These are phyloP conservation scores for Solanum hybrid DNA, from an alignment of 305 asterid species.

Conservation along the genomic window DNA sequence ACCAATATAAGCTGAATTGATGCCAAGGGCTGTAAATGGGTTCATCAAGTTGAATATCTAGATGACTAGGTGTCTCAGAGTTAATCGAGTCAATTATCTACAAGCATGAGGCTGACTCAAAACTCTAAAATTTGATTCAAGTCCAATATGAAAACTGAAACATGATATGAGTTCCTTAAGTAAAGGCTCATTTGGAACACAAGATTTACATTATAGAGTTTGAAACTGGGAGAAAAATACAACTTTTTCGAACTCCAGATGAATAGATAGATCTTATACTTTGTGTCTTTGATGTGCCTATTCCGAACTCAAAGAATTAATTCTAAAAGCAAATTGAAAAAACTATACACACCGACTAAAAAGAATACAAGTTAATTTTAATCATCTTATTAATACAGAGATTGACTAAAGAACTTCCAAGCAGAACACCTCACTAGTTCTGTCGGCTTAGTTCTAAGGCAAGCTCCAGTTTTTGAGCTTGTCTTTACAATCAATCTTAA, in stretches of 20 bases:
- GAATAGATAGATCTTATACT: neutral
- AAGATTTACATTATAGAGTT: neutral
- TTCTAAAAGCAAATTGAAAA: neutral
- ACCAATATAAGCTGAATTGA: neutral
- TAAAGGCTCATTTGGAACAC: neutral
- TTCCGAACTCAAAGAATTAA: neutral
- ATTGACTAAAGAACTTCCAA: neutral
- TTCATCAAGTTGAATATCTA: neutral
- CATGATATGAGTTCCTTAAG: neutral
- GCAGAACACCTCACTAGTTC: neutral
- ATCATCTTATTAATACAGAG: neutral
- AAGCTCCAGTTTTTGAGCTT: neutral
- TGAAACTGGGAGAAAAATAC: neutral
- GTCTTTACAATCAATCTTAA: neutral
- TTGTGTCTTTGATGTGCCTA: neutral
- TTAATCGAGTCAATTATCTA: neutral
- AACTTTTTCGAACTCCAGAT: neutral
- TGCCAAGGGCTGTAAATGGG: neutral
- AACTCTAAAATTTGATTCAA: neutral
- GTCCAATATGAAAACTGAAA: neutral
- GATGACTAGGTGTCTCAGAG: neutral
- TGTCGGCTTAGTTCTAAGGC: neutral
- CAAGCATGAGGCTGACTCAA: neutral
- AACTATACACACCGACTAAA: neutral
- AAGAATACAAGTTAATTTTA: neutral